Evolutionary conservation across 306 rosid species (phyloP), one percentile per base, ranked within the genome.

Genomic region (Quercus bicolor): DNA sequence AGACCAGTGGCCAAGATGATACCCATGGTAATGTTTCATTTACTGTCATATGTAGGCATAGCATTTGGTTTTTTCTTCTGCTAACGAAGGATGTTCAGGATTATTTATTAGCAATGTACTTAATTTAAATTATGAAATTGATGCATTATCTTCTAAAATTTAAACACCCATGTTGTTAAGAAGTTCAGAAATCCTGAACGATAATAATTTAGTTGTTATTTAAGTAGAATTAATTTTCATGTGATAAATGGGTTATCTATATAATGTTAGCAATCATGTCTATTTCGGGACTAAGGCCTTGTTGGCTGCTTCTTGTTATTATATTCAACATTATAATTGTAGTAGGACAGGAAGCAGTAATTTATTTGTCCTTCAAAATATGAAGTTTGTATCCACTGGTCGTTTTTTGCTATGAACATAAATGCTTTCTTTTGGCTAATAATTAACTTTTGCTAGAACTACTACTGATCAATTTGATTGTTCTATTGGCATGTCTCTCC

Each of bases 21-120:
- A 79, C 90, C 77, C 77, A 61, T 43, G 94, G 94, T 92, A 90
- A 82, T 72, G 8, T 75, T 52, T 48, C 68, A 28, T 56, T 56
- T 57, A 8, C 33, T 28, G 9, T 76, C 26, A 16, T n/a, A 48
- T 60, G 45, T 78, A 20, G 66, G 75, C 54, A 40, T 68, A 62
- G n/a, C 31, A 62, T 9, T 20, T 48, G 45, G 55, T 56, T 72
- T 31, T 77, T 73, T 60, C 59, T 73, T 40, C 37, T 13, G 65
- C 29, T 34, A 61, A 26, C 19, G 65, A 33, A 28, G 20, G n/a
- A 12, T 21, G 3, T 29, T 8, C 57, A 13, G 21, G 55, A 5
- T 57, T 60, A 18, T 28, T 74, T 19, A n/a, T 21, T 62, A 69
- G 24, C 12, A 62, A 28, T 26, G 37, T 62, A 28, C 37, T 13